These are phyloP conservation scores for Chenopodium berlandieri DNA, from an alignment of 148 eudicot species.

Conservation along the genomic window DNA sequence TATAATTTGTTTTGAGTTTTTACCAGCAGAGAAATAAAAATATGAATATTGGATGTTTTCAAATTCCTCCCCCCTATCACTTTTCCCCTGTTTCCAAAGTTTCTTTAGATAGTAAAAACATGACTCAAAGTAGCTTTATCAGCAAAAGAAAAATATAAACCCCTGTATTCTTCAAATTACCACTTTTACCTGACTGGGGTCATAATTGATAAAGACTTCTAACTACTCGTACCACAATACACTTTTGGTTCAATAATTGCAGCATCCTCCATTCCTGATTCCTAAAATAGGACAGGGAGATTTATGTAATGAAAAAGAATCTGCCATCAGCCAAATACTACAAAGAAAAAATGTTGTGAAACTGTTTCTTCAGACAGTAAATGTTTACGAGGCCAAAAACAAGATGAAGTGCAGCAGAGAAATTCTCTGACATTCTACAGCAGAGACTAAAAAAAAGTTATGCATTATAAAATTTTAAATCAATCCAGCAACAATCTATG, in stretches of 20 bases:
- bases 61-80: neutral
- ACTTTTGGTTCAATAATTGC: conserved; percentile 15
- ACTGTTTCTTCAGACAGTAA: conserved; percentile 2
- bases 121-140: conserved; percentile 14
- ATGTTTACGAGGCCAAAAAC: neutral
- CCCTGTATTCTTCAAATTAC: neutral
- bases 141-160: neutral
- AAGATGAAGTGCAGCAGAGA: neutral
- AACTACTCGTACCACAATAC: neutral
- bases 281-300: neutral
- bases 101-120: conserved; percentile 18
- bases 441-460: neutral
- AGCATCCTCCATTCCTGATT: neutral
- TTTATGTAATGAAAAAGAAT: neutral
- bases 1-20: neutral
- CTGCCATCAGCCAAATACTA: conserved; percentile 6
- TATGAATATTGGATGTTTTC: neutral
- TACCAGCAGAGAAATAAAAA: neutral
- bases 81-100: conserved; percentile 8
- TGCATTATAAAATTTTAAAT: neutral
- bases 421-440: neutral
- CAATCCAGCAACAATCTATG: neutral
- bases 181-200: neutral
- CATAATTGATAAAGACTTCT: conserved; percentile 2
- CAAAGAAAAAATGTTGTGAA: neutral